Base-by-base conservation (phyloP, 352 stramenopile genomes). In the Pythium scleroteichum region DNA sequence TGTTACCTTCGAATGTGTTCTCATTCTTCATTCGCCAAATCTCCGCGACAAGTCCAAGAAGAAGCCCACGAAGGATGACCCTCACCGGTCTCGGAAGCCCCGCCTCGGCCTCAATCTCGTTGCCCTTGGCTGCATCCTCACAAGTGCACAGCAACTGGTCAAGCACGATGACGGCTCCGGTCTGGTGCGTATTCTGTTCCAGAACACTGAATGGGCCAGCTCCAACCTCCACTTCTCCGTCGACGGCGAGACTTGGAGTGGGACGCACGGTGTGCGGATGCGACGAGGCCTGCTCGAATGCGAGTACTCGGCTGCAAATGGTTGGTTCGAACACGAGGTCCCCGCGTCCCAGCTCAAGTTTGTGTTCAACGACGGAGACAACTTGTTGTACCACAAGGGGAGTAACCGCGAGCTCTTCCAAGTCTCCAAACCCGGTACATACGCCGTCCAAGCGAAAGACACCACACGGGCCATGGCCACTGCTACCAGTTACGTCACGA, bases 321-420 rank as follows among this genome's bases (percentile, higher is more conserved):
- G 69, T 32, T 80, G 72, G 72, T 78, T 68, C 40, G 42, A 78
- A 62, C 71, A 78, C 67, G 38, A 35, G 14, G 45, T 80, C 61
- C 55, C 64, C 58, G 52, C 72, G 13, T 47, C 32, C 20, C 56
- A 72, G 45, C 61, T 76, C 20, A 64, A 80, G 67, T 78, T 80
- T 51, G 72, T 80, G 22, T 80, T 78, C 63, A 82, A 82, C 62
- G 64, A 79, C 60, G 62, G 66, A 59, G 66, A 71, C 58, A 64
- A 64, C 13, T 35, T 66, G 19, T 80, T 69, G 73, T 63, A 82
- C 62, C 77, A 79, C 71, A 79, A 79, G 56, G 41, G 29, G 5
- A 10, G 5, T 5, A 35, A 65, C 46, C 70, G 62, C 50, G 55
- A 69, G 40, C 77, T 78, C 71, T 82, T 76, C 62, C 48, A 67